Base-by-base conservation (phyloP, 2,329 filamentous ascomycete genomes). In the Escovopsis sp. region DNA sequence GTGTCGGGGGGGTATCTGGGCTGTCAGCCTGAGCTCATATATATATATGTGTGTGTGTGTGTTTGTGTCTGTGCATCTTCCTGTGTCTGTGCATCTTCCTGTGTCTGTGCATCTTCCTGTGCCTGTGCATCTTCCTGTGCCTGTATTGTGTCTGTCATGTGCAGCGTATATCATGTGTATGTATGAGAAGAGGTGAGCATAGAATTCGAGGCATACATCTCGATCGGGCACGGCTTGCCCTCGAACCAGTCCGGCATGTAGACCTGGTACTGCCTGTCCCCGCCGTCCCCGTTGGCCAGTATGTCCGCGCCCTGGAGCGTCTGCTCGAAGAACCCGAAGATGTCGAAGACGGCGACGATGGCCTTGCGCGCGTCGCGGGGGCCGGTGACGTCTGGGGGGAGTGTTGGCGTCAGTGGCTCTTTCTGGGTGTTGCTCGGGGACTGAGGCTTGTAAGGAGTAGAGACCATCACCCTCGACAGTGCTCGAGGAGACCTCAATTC, bases 211-310 rank as follows among this genome's bases (percentile, higher is more conserved):
- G 51, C 53, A 52, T 49, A 60, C 73, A 71, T 62, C 55, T 66
- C 66, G 58, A 77, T 69, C 40, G 66, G 62, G 53, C 63, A 64
- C 2, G 85, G 82, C 50, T 75, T 70, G 58, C 85, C 87, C 46
- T 83, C 73, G 67, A 94, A 94, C 72, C 85, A 89, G 65, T 95
- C 88, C 26, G 88, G 88, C 49, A 95, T 88, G 64, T 88, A 87
- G 51, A 94, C 84, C 52, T 78, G 79, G 68, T 93, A 91, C 55
- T 83, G 76, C 59, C 66, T 73, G 62, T 64, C 71, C 23, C 23
- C 23, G 59, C 66, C 56, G 53, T 74, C 68, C 47, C 68, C 66
- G 38, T 64, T 65, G 37, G 75, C 68, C 23, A 82, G 64, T 51
- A 76, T 83, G 53, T 85, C 81, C 48, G 77, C 77, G 23, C 80